These are phyloP conservation scores for Pyricularia sp. DNA, from an alignment of 2,329 filamentous ascomycete genomes.

Conservation along the genomic window DNA sequence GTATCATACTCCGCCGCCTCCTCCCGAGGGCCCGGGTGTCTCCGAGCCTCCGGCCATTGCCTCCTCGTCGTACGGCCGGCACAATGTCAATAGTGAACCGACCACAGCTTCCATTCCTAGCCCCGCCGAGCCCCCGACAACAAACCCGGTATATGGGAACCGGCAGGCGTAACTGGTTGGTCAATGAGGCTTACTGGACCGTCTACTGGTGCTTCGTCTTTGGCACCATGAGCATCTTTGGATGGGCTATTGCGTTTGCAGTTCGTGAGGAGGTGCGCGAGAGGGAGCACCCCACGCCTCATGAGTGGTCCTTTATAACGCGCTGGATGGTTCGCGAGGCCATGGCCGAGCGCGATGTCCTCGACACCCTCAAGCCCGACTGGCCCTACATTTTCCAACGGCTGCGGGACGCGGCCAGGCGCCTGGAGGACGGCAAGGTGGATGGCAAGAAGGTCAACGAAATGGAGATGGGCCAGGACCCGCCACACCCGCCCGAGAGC, in stretches of 20 bases:
- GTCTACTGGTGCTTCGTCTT: conserved; percentile 58
- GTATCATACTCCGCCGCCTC: conserved; percentile 25
- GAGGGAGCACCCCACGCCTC: conserved; percentile 67
- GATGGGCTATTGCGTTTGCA: conserved; percentile 53
- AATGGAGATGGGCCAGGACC: conserved; percentile 40
- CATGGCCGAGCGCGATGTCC: conserved; percentile 46
- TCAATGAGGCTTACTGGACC: conserved; percentile 59
- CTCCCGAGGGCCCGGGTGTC: conserved; percentile 13
- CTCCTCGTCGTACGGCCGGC: conserved; percentile 41
- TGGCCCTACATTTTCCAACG: conserved; percentile 60
- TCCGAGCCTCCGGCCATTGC: conserved; percentile 7
- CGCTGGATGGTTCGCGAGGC: conserved; percentile 60
- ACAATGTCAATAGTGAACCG: conserved; percentile 21
- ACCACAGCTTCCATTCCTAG: conserved; percentile 42
- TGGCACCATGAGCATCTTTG: conserved; percentile 53
- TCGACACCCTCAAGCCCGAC: conserved; percentile 46
- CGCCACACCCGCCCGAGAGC: conserved; percentile 16
- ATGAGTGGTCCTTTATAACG: conserved; percentile 69
- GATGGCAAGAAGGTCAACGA: conserved; percentile 56
- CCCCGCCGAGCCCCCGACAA: conserved; percentile 35
- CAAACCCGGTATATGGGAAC: conserved; percentile 70
- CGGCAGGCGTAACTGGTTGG: conserved; percentile 61
- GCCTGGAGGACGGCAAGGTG: conserved; percentile 58
- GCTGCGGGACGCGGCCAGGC: conserved; percentile 48
- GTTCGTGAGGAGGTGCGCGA: conserved; percentile 68